Evolutionary conservation across 148 eudicot genomes (phyloP), one percentile per base, ranked within the genome.

Genomic region (Cornus florida): DNA sequence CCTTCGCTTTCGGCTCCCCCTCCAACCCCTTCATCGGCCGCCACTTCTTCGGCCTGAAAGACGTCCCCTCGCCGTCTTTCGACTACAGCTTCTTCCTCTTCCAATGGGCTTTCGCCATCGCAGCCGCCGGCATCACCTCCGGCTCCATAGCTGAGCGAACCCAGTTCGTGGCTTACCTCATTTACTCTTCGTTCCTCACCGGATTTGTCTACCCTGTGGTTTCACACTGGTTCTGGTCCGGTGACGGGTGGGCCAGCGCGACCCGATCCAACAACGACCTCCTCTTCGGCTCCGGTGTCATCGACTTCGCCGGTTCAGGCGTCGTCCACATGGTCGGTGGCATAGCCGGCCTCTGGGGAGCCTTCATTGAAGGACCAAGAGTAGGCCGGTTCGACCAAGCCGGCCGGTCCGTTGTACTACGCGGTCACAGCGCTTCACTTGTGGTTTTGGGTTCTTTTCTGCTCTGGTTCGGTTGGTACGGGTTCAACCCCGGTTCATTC

Each of bases 291-390:
- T 86, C 87, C 56, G 89, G 89, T 0, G 86, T 39, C 43, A 84
- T 86, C 28, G 89, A 84, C 64, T 88, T 88, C 65, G 89, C 89
- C 14, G 89, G 90, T 32, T 88, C 90, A 0, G 89, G 89, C 6
- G 89, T 86, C 23, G 89, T 86, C 53, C 89, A 86, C 67, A 86
- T 86, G 89, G 89, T 86, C 20, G 89, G 89, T 2, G 89, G 89
- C 12, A 31, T 86, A 2, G 89, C 89, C 17, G 90, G 89, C 2
- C 46, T 86, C 1, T 86, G 89, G 89, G 87, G 89, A 12, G 89
- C 89, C 9, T 19, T 64, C 1, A 86, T 86, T 4, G 89, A 82
- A 46, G 89, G 89, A 4, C 86, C 89, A 0, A 82, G 89, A 39
- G 73, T 84, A 0, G 89, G 89, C 12, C 81, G 90, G 14, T 84